These are phyloP conservation scores for Tylopilus vinaceipallidus DNA, from an alignment of 768 basidiomycete species.

Conservation along the genomic window DNA sequence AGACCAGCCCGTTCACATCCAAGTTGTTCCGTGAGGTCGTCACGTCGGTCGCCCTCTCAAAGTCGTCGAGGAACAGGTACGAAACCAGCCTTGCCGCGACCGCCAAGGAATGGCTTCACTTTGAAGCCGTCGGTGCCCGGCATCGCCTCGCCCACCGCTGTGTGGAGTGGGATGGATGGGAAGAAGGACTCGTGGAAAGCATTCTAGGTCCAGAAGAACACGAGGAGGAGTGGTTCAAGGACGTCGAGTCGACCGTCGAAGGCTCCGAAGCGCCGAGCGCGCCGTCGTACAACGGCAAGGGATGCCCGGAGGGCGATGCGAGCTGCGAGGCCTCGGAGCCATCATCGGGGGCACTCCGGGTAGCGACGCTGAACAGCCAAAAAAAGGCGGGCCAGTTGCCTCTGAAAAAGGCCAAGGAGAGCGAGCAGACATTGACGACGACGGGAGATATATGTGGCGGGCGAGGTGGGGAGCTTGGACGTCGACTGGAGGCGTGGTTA, in stretches of 20 bases:
- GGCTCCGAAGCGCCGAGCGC: slow-evolving; percentile 19
- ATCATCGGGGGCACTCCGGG: slow-evolving; percentile 19
- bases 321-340: slow-evolving; percentile 10
- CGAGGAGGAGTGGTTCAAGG: slow-evolving; percentile 71
- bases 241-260: slow-evolving; percentile 27
- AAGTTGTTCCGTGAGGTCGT: slow-evolving; percentile 70
- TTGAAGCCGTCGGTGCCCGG: slow-evolving; percentile 62
- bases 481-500: slow-evolving; percentile 75
- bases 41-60: slow-evolving; percentile 39
- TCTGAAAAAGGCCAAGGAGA: slow-evolving; percentile 59
- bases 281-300: background rate
- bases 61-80: slow-evolving; percentile 19
- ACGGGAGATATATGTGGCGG: slow-evolving; percentile 80
- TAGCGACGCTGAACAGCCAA: slow-evolving; percentile 27
- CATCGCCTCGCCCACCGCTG: slow-evolving; percentile 78
- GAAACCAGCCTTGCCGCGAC: slow-evolving; percentile 39
- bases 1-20: slow-evolving; percentile 71
- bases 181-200: slow-evolving; percentile 75
- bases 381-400: slow-evolving; percentile 48
- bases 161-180: slow-evolving; percentile 90
- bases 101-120: slow-evolving; percentile 71
- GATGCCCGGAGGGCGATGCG: background rate
- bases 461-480: slow-evolving; percentile 73
- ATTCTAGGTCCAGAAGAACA: slow-evolving; percentile 72
- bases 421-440: slow-evolving; percentile 66